Percentiles rank a stretch among this genome's conserved stretches.
Evolutionary conservation across 192 early-diverging fungal species (phyloP).

Genomic region (Martensiomyces pterosporus): DNA sequence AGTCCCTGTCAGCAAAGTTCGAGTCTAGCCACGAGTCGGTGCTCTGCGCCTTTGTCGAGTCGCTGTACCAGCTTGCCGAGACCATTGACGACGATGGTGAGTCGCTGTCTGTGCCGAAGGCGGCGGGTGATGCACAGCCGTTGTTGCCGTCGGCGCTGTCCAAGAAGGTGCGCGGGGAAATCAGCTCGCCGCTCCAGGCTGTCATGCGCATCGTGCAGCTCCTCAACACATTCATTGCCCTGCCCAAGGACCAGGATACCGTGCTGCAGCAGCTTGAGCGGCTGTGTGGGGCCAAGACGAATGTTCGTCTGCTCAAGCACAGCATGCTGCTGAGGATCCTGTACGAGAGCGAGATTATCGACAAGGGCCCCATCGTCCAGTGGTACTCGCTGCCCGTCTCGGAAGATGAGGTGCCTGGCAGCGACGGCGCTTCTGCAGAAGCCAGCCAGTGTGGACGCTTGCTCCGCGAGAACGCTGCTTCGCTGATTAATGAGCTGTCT

Average conservation of each 20-base stretch:
- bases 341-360: conserved; percentile 42
- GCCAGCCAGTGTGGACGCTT: conserved; percentile 18
- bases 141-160: conserved; percentile 34
- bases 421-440: not conserved
- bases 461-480: conserved; percentile 26
- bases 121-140: conserved; percentile 29
- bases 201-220: conserved; percentile 33
- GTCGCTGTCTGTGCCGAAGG: not conserved
- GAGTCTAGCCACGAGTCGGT: conserved; percentile 30
- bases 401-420: too few species aligned
- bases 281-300: conserved; percentile 38
- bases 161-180: conserved; percentile 23
- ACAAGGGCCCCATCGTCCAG: conserved; percentile 22
- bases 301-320: conserved; percentile 18
- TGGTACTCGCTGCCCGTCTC: conserved; percentile 24
- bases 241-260: conserved; percentile 33
- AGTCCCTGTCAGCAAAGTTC: conserved; percentile 31
- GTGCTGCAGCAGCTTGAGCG: conserved; percentile 42
- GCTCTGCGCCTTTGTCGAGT: conserved; percentile 48
- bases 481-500: conserved; percentile 28
- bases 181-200: conserved; percentile 15
- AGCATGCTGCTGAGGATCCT: conserved; percentile 32
- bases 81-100: not conserved
- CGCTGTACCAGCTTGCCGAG: conserved; percentile 35
- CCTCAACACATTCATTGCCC: conserved; percentile 35